These are phyloP conservation scores for Bipolaris victoriae DNA, from an alignment of 2,329 filamentous ascomycete genomes.

Conservation along the genomic window DNA sequence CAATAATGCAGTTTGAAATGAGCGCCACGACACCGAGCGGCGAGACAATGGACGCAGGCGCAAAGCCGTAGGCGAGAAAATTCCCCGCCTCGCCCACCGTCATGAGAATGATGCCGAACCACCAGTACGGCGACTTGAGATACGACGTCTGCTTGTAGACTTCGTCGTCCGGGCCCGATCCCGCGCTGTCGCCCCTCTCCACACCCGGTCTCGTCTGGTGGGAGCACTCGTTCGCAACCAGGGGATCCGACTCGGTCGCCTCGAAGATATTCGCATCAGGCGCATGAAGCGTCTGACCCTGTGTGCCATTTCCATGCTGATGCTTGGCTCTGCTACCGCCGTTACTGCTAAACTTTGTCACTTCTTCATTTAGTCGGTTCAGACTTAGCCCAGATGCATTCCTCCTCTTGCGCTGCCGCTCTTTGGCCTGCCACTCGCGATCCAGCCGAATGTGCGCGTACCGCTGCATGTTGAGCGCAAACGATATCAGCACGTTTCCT, in stretches of 20 bases:
- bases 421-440: slow-evolving; percentile 66
- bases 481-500: slow-evolving; percentile 91
- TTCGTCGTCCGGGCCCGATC: slow-evolving; percentile 32
- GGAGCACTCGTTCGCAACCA: slow-evolving; percentile 23
- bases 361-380: slow-evolving; percentile 42
- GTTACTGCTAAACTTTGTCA: slow-evolving; percentile 18
- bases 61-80: slow-evolving; percentile 96
- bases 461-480: slow-evolving; percentile 94
- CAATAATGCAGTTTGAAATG: slow-evolving; percentile 96
- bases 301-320: slow-evolving; percentile 8
- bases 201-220: slow-evolving; percentile 18
- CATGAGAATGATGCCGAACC: slow-evolving; percentile 91
- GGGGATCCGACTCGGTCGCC: slow-evolving; percentile 45
- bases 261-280: slow-evolving; percentile 13
- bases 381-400: slow-evolving; percentile 53
- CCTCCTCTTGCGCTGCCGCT: slow-evolving; percentile 40
- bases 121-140: slow-evolving; percentile 93
- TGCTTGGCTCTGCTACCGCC: slow-evolving; percentile 6
- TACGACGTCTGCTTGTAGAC: slow-evolving; percentile 70
- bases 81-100: slow-evolving; percentile 92
- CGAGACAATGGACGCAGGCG: slow-evolving; percentile 95
- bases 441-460: slow-evolving; percentile 91
- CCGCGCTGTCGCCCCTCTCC: slow-evolving; percentile 35
- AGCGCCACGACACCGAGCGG: slow-evolving; percentile 95
- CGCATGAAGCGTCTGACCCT: slow-evolving; percentile 9